Base-by-base conservation (phyloP, 306 rosid species). In the Chamaecrista fasciculata region DNA sequence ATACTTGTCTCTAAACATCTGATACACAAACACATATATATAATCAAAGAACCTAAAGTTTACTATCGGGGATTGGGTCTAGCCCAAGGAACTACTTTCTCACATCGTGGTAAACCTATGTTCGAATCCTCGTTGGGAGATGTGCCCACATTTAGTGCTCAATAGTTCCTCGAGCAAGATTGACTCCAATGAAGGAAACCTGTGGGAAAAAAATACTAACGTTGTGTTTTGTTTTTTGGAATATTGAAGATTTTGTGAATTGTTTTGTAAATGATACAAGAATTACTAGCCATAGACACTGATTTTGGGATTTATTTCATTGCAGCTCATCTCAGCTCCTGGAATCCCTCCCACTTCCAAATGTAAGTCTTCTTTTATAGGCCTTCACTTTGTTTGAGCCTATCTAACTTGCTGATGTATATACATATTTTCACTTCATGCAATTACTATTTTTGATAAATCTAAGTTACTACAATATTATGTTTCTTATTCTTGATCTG, bases 241-340 rank as follows among this genome's bases (percentile, higher is more conserved):
- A n/a, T 28, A 16, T 29, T 33, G 29, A 44, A 34, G 25, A 14
- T 1, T 19, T 24, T 56, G 14, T 29, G 26, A n/a, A 33, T 23
- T 23, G 2, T 46, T 8, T 29, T 19, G 48, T 15, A 36, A 28
- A 29, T 14, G 44, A 5, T 39, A 16, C 33, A 12, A 74, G 55
- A 58, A 44, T 63, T 66, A 44, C 29, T 74, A 51, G 28, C 61
- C 33, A 15, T 29, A 66, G 42, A 58, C 48, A 70, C 79, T 86
- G 71, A 83, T 70, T 81, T 53, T 65, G 62, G 42, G 46, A 64
- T 85, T 71, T 72, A 56, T 70, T 77, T 86, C 49, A 8, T 72
- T 77, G 85, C 92, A 95, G 99, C 77, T 82, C 97, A 72, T 91
- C 97, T 69, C 99, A 95, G 80, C 90, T 91, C 66, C 66, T 91